phyloP scores from a whole-genome alignment of 2,329 filamentous ascomycete species.

The Dactylella cylindrospora region DNA sequence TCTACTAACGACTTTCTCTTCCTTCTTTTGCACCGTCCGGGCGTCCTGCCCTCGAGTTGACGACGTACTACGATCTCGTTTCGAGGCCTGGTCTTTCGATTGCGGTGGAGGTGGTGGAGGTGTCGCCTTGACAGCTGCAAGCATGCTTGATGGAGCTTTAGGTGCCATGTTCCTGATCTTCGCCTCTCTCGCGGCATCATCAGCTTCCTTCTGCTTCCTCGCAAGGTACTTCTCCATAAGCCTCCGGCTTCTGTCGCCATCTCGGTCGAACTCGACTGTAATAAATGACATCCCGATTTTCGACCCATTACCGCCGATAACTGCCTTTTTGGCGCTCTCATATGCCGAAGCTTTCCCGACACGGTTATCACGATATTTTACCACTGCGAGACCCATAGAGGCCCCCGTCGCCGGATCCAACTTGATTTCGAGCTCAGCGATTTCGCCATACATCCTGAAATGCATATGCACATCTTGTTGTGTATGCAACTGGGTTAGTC shows the following conservation, averaged over 20 bases:
- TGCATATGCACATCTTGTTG: conserved; percentile 74
- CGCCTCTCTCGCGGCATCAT: conserved; percentile 53
- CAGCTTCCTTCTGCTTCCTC: conserved; percentile 65
- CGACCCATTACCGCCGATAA: conserved; percentile 73
- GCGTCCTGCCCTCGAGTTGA: conserved; percentile 7
- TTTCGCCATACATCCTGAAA: conserved; percentile 80
- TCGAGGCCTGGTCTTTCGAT: conserved; percentile 34
- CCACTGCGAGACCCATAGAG: conserved; percentile 88
- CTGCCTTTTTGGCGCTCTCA: conserved; percentile 77
- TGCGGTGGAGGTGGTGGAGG: conserved; percentile 47
- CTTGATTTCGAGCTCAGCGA: conserved; percentile 87
- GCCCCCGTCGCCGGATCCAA: conserved; percentile 93
- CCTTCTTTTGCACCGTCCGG: conserved; percentile 15
- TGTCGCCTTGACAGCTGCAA: conserved; percentile 45
- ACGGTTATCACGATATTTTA: conserved; percentile 77
- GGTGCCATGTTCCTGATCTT: conserved; percentile 46
- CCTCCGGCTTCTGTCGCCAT: conserved; percentile 77
- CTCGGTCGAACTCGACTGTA: conserved; percentile 82
- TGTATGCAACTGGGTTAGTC: conserved; percentile 87
- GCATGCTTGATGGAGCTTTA: conserved; percentile 49
- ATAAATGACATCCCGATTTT: conserved; percentile 76
- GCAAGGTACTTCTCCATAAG: conserved; percentile 75
- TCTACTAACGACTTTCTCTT: conserved; percentile 8
- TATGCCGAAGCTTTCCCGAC: conserved; percentile 65
- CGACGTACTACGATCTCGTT: conserved; percentile 43